These are phyloP conservation scores for Tolypocladium amazonense DNA, from an alignment of 2,329 filamentous ascomycete species.

Conservation along the genomic window DNA sequence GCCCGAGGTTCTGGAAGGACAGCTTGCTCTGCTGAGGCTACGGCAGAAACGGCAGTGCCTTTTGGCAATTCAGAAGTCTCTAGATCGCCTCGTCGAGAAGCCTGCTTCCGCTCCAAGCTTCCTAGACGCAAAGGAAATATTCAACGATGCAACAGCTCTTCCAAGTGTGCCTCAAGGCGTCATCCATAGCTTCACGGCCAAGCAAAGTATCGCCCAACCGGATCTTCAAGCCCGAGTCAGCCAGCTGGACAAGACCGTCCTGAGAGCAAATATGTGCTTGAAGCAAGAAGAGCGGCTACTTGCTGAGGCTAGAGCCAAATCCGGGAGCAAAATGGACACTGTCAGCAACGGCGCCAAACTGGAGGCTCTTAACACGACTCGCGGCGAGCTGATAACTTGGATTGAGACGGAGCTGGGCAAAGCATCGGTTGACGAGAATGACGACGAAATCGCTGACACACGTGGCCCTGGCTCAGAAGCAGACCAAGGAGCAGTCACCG, in stretches of 20 bases:
- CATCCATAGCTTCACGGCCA: constrained; percentile 36
- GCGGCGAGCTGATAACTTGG: constrained; percentile 53
- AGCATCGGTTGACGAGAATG: constrained; percentile 29
- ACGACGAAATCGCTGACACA: constrained; percentile 15
- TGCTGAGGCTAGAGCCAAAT: constrained; percentile 31
- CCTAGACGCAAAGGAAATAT: constrained; percentile 37
- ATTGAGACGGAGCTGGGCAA: constrained; percentile 52
- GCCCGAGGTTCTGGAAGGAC: constrained; percentile 31
- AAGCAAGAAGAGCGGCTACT: constrained; percentile 46
- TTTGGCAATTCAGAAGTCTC: constrained; percentile 36
- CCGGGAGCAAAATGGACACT: constrained; percentile 22
- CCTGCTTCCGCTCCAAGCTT: constrained; percentile 40
- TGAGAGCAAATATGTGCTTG: constrained; percentile 46
- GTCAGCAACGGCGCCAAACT: constrained; percentile 31
- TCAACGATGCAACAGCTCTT: constrained; percentile 29
- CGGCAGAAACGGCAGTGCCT: constrained; percentile 41
- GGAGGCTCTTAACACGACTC: constrained; percentile 42
- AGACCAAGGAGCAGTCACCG: constrained; percentile 20
- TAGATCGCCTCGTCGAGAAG: constrained; percentile 39
- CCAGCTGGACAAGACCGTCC: constrained; percentile 45
- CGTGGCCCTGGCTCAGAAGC: constrained; percentile 7
- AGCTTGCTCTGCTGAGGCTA: constrained; percentile 39
- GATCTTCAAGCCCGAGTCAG: constrained; percentile 37
- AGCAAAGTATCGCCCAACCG: constrained; percentile 23
- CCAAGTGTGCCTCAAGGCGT: constrained; percentile 43